phyloP scores from a whole-genome alignment of 1,284 basidiomycete genomes.

The Bjerkandera adusta region DNA sequence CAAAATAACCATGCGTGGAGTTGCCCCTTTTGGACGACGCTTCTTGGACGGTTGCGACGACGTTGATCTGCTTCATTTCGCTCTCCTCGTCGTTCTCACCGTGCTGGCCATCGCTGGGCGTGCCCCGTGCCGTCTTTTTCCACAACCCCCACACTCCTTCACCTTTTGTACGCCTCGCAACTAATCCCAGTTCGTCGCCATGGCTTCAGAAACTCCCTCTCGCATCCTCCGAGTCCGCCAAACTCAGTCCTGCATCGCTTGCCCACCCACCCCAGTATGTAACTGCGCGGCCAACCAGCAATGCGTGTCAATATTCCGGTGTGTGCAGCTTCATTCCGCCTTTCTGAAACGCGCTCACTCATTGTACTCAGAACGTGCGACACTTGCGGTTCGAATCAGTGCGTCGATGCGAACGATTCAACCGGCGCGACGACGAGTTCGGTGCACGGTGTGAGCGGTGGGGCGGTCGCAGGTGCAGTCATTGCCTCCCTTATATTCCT shows the following conservation, averaged over 20 bases:
- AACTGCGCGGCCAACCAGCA: conserved; percentile 50
- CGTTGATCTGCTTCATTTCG: conserved; percentile 19
- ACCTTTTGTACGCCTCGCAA: conserved; percentile 20
- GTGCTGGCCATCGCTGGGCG: conserved; percentile 34
- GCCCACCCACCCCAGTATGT: conserved; percentile 43
- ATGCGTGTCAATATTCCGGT: conserved; percentile 49
- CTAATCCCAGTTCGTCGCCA: conserved; percentile 28
- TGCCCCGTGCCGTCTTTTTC: conserved; percentile 17
- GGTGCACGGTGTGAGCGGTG: conserved; percentile 51
- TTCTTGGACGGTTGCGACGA: conserved; percentile 17
- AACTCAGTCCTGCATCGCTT: conserved; percentile 30
- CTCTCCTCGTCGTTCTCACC: conserved; percentile 27
- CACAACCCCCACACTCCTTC: conserved; percentile 34
- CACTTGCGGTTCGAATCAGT: conserved; percentile 49
- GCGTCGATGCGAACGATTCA: conserved; percentile 34
- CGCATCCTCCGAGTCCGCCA: no score
- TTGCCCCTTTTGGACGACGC: conserved; percentile 2
- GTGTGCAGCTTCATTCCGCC: neutral
- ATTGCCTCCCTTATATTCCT: conserved; percentile 63
- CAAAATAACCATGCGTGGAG: conserved; percentile 5
- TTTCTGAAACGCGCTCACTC: conserved; percentile 16
- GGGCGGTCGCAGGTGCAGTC: conserved; percentile 73
- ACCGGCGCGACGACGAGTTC: conserved; percentile 13
- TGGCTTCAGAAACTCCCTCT: conserved; percentile 52
- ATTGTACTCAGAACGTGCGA: conserved; percentile 48